Evolutionary conservation across 306 rosid species (phyloP).

Genomic region (Trichosanthes cucumerina): DNA sequence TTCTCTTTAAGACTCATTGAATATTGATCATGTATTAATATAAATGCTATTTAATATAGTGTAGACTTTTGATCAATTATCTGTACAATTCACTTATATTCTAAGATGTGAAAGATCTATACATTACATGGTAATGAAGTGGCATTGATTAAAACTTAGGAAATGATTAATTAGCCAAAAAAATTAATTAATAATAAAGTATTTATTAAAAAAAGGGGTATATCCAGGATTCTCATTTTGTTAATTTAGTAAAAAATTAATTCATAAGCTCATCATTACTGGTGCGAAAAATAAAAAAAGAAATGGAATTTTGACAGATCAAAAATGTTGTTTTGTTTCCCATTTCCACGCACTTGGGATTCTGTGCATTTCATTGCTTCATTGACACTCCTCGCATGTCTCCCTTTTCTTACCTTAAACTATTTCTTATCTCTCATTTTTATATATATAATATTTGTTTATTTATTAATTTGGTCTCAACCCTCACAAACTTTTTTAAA

Average conservation of each 20-base stretch:
- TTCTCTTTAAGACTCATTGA: not conserved
- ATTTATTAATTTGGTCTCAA: too few species aligned
- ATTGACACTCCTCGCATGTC: constrained; percentile 11
- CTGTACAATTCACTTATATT: not conserved
- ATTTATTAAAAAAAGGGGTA: not conserved
- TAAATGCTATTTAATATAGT: not conserved
- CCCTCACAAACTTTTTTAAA: too few species aligned
- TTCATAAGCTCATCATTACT: not conserved
- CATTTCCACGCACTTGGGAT: not conserved
- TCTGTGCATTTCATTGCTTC: constrained; percentile 11
- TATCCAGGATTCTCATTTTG: not conserved
- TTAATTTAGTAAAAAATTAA: not conserved
- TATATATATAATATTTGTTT: too few species aligned
- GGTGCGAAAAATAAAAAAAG: not conserved
- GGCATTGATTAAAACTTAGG: not conserved
- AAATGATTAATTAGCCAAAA: not conserved
- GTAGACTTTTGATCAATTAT: not conserved
- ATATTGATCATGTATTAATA: not conserved
- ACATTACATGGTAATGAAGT: not conserved
- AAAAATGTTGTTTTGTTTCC: not conserved
- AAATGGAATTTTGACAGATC: not conserved
- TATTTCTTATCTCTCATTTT: not conserved
- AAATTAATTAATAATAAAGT: not conserved
- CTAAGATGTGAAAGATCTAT: not conserved
- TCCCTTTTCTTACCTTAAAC: not conserved